Evolutionary conservation across 2,329 filamentous ascomycete genomes (phyloP), one percentile per base, ranked within the genome.

Genomic region (Amauroascus verrucosus): DNA sequence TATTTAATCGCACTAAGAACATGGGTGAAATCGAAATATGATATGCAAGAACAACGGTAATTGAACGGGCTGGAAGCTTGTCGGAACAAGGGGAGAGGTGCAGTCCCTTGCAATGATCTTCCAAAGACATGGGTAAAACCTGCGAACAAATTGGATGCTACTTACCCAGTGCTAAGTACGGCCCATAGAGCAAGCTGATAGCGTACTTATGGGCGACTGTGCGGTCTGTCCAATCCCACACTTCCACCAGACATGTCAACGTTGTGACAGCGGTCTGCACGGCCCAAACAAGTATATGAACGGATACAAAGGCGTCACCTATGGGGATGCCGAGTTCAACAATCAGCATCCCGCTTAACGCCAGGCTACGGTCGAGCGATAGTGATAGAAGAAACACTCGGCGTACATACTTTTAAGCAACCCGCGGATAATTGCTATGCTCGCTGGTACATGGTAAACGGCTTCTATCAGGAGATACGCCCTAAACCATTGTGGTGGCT

Each of bases 251-350:
- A 61, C 82, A 86, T 0, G 79, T 79, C 40, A 79, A 61, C 0
- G 83, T 84, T 1, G 82, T 84, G 53, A 85, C 57, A 33, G 75
- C 78, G 0, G 80, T 78, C 61, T 84, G 75, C 8, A 80, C 65
- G 0, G 78, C 76, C 59, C 79, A 85, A 2, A 80, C 67, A 1
- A 85, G 73, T 0, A 86, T 69, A 48, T 82, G 76, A 0, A 85
- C 65, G 0, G 82, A 80, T 3, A 82, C 59, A 46, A 77, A 72
- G 0, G 80, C 75, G 53, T 81, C 74, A 61, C 81, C 77, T 79
- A 53, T 46, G 33, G 14, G 22, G 2, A 43, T 43, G 9, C 18
- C 20, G 26, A 26, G 24, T 16, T 24, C 13, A 26, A 46, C 5
- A 14, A 54, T 44, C 37, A 44, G 16, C 24, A 20, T 30, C 48